Evolutionary conservation across 352 stramenopile genomes (phyloP), one percentile per base, ranked within the genome.

Genomic region (Peronospora farinosa): DNA sequence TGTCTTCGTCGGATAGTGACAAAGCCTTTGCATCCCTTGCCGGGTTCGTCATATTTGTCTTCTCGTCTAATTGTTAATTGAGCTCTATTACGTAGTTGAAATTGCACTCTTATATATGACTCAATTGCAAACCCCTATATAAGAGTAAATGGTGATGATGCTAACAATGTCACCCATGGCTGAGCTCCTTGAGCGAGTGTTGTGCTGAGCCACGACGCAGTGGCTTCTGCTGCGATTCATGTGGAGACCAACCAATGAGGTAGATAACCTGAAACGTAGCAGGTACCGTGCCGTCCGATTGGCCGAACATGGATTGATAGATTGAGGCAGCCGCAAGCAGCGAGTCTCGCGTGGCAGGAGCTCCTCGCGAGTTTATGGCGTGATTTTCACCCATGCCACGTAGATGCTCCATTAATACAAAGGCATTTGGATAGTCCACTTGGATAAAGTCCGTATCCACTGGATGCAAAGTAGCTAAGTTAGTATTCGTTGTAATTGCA

Each of bases 181-280:
- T 65, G 5, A 92, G 63, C 43, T 94, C 63, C 43, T 31, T 31
- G 27, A 94, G 65, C 12, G 83, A 94, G 30, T 71, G 65, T 55
- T 88, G 67, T 1, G 84, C 84, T 0, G 79, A 79, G 15, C 88
- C 89, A 7, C 87, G 78, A 42, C 72, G 73, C 59, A 94, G 67
- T 0, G 96, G 95, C 60, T 96, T 77, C 54, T 89, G 95, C 69
- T 99, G 96, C 27, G 86, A 97, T 17, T 86, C 76, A 69, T 98
- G 86, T 9, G 95, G 94, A 35, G 91, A 95, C 96, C 96, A 99
- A 37, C 96, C 96, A 68, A 99, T 99, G 53, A 98, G 95, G 76
- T 98, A 99, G 32, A 98, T 96, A 25, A 94, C 72, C 68, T 98
- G 91, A 51, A 98, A 98, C 0, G 94, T 97, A 9, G 93, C 95